Base-by-base conservation (phyloP, 768 basidiomycete species). In the Porphyrellus cyaneotinctus region DNA sequence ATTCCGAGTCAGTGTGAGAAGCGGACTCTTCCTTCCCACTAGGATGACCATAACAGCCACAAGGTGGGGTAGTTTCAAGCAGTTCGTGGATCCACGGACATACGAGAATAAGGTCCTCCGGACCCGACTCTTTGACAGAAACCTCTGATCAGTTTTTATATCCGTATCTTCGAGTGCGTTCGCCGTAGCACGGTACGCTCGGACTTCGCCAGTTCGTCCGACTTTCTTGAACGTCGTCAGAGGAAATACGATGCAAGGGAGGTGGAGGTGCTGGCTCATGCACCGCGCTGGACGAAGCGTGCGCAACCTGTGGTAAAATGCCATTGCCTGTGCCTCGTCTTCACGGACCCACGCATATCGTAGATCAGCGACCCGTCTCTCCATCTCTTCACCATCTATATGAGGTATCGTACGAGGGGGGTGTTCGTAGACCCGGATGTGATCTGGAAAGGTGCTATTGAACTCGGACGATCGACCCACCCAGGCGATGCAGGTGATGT, bases 401-500 rank as follows among this genome's bases (percentile, higher is more conserved):
- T n/a, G 37, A 1, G 49, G n/a, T 11, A 58, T 18, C 11, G 39
- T 63, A 3, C 0, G 44, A 10, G 24, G 22, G 0, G 49, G 24
- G 6, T 37, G 38, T 35, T 49, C 45, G 17, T 63, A 63, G 15
- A 53, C 62, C 5, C 22, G 38, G 39, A 64, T 53, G 11, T 55
- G 45, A 18, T 53, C 46, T 5, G 63, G 63, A 51, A 64, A 57
- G 14, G 60, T 24, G 3, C 57, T 64, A 36, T 64, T 64, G 53
- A 57, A 64, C 43, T 47, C 15, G 49, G 60, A 64, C 14, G 63
- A 53, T 17, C 18, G 42, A 0, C 63, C 63, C 11, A 43, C 37
- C 63, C 63, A 64, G 6, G 60, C 26, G 36, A 64, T 52, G 32
- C 59, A 62, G 14, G 49, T n/a, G 14, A 64, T 30, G 23, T 64